Conservation (phyloP, 768 basidiomycete species). For the Suillus variegatus region DNA sequence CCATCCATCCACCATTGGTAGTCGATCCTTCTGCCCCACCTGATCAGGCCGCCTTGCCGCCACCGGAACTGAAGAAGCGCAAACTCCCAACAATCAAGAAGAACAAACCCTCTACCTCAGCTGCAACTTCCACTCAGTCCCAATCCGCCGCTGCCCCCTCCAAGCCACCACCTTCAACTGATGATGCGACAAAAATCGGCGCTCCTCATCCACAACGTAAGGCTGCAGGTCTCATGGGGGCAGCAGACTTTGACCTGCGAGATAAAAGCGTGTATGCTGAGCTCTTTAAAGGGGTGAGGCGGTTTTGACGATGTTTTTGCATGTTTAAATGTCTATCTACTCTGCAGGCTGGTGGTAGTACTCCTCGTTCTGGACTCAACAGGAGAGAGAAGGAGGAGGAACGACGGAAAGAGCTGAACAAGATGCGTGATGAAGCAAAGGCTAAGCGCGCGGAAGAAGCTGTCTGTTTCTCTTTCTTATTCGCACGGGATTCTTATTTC, state of each 20-base stretch:
- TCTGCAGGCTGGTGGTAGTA: slow-evolving; percentile 42
- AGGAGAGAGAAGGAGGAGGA: slow-evolving; percentile 58
- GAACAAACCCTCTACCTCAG: slow-evolving; percentile 44
- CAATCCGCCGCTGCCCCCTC: slow-evolving; percentile 26
- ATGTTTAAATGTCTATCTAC: slow-evolving; percentile 4
- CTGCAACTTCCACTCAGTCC: slow-evolving; percentile 23
- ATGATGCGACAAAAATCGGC: slow-evolving; percentile 28
- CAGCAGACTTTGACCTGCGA: slow-evolving; percentile 63
- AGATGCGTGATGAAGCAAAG: slow-evolving; percentile 69
- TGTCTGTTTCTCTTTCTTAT: slow-evolving; percentile 37
- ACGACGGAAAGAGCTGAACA: slow-evolving; percentile 63
- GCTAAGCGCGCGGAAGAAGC: slow-evolving; percentile 56
- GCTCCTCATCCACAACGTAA: slow-evolving; percentile 34
- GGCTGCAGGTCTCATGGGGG: slow-evolving; percentile 45
- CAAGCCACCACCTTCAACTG: slow-evolving; percentile 21
- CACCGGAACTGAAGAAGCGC: slow-evolving; percentile 47
- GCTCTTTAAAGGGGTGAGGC: slow-evolving; percentile 58
- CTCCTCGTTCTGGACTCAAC: slow-evolving; percentile 46
- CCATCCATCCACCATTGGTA: background rate
- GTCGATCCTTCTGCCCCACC: slow-evolving; percentile 24
- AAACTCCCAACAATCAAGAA: slow-evolving; percentile 74
- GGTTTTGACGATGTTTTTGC: background rate
- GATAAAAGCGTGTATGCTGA: slow-evolving; percentile 63
- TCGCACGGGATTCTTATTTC: background rate
- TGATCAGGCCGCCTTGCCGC: slow-evolving; percentile 23